Evolutionary conservation across 441 rosid species (phyloP).

Genomic region (Flueggea neowawraea): DNA sequence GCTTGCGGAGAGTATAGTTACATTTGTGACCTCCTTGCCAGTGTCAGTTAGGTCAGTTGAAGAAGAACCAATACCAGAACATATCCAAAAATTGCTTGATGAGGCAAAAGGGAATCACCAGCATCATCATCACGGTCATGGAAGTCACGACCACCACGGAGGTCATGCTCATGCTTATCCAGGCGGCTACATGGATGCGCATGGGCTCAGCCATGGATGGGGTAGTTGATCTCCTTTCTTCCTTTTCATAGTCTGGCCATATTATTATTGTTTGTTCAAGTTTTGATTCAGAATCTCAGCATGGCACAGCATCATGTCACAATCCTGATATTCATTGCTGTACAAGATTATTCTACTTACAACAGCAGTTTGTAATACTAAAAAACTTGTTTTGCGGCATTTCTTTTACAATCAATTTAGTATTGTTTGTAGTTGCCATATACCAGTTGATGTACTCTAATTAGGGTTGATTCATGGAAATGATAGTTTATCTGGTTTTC

Average conservation of each 20-base stretch:
- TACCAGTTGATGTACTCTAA: not conserved
- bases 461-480: not conserved
- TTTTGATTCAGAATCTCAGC: too few relatives aligned
- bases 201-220: conserved; percentile 80
- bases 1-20: conserved; percentile 47
- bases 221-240: conserved; percentile 38
- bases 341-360: too few relatives aligned
- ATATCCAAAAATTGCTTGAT: conserved; percentile 54
- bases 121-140: conserved; percentile 31
- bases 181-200: conserved; percentile 46
- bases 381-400: too few relatives aligned
- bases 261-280: too few relatives aligned
- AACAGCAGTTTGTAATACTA: too few relatives aligned
- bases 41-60: conserved; percentile 40
- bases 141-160: conserved; percentile 28
- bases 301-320: too few relatives aligned
- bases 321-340: too few relatives aligned
- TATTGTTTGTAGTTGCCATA: not conserved
- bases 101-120: conserved; percentile 43
- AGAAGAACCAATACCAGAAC: conserved; percentile 64
- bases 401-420: too few relatives aligned
- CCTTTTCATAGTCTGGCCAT: not conserved
- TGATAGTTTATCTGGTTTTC: too few relatives aligned
- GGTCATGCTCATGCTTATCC: conserved; percentile 18
- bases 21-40: conserved; percentile 66